Evolutionary conservation across 2,329 filamentous ascomycete genomes (phyloP).

Genomic region (Diaporthe citri): DNA sequence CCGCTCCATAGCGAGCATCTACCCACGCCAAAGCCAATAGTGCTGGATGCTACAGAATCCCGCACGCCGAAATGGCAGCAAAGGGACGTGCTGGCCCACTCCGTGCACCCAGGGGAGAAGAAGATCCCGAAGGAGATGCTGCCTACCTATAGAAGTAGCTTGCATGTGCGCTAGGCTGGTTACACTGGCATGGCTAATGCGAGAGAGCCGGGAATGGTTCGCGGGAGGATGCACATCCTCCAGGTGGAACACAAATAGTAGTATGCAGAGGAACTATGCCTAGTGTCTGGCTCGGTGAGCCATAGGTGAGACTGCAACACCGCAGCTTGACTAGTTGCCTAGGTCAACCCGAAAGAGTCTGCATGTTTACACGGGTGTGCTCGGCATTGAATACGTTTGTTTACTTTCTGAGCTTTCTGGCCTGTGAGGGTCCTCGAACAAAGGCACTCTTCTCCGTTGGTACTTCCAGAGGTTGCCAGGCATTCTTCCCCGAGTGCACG

Average conservation of each 20-base stretch:
- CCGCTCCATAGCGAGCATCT: neutral
- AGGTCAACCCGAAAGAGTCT: neutral
- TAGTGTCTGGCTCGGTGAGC: neutral
- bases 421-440: neutral
- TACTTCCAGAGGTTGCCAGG: neutral
- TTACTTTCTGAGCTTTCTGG: neutral
- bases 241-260: neutral
- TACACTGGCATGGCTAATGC: neutral
- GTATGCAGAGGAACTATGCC: neutral
- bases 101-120: neutral
- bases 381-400: neutral
- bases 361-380: no score
- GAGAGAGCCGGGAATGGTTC: neutral
- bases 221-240: neutral
- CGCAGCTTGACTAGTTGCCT: neutral
- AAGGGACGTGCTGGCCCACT: neutral
- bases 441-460: neutral
- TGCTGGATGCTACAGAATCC: neutral
- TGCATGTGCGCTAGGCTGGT: neutral
- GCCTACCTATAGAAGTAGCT: no score
- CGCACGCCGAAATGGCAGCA: neutral
- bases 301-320: neutral
- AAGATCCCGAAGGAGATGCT: neutral
- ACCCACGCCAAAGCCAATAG: neutral
- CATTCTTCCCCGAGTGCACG: neutral